Evolutionary conservation across 257 asterid genomes (phyloP).

Genomic region (Solanum bulbocastanum): DNA sequence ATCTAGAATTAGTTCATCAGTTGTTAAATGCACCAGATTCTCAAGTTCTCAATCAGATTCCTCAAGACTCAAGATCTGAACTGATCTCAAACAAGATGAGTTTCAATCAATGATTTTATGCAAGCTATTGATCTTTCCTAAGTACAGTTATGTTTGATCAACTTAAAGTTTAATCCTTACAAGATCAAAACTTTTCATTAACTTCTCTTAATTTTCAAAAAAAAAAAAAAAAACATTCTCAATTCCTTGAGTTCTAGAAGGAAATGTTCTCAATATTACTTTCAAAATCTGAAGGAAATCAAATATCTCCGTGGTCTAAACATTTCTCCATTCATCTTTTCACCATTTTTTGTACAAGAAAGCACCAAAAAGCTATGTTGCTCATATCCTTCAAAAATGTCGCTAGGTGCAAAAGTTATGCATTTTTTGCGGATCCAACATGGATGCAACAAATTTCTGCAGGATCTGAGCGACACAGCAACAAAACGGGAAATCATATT

Average conservation of each 20-base stretch:
- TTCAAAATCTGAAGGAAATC: not conserved
- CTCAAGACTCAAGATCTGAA: not conserved
- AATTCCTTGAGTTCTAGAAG: no score
- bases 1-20: not conserved
- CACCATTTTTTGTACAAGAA: not conserved
- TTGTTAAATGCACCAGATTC: not conserved
- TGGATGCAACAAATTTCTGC: not conserved
- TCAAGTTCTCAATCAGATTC: not conserved
- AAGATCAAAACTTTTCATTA: not conserved
- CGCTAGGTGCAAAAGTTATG: not conserved
- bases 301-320: not conserved
- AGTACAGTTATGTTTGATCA: not conserved
- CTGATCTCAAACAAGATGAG: not conserved
- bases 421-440: not conserved
- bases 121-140: not conserved
- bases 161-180: not conserved
- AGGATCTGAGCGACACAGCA: not conserved
- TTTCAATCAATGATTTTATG: not conserved
- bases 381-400: not conserved
- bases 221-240: no score
- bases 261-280: not conserved
- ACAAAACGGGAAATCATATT: not conserved
- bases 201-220: no score
- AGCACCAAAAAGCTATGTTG: not conserved
- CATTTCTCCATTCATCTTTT: not conserved